Conservation (phyloP, 2,329 filamentous ascomycete genomes). For the Colletotrichum euphorbiae region DNA sequence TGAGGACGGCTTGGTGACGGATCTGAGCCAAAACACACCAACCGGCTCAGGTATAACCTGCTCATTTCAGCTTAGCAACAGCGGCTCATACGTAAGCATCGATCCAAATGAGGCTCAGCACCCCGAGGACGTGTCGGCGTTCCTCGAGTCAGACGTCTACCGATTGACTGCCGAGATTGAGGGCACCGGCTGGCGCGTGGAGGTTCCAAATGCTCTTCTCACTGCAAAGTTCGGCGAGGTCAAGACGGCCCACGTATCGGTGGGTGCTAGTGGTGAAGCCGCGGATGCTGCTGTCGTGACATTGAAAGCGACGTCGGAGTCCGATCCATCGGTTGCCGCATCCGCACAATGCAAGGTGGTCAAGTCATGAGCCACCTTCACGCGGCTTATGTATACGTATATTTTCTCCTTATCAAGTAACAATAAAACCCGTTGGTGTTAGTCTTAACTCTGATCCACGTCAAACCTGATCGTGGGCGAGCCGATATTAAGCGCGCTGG, state of each 20-base stretch:
- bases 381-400: neutral
- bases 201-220: constrained; percentile 55
- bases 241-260: constrained; percentile 55
- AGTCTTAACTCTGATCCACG: too few species aligned
- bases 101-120: constrained; percentile 41
- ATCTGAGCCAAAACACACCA: constrained; percentile 42
- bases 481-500: neutral
- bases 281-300: constrained; percentile 53
- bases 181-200: constrained; percentile 59
- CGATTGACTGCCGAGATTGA: constrained; percentile 57
- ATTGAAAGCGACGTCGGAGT: constrained; percentile 59
- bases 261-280: constrained; percentile 49
- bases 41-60: constrained; percentile 54
- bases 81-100: constrained; percentile 49
- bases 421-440: too few species aligned
- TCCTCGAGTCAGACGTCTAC: constrained; percentile 59
- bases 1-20: constrained; percentile 48
- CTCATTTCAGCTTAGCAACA: constrained; percentile 60
- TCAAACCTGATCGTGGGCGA: neutral
- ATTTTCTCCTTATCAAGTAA: neutral
- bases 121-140: constrained; percentile 51
- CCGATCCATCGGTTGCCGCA: constrained; percentile 48
- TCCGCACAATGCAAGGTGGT: constrained; percentile 49
- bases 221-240: constrained; percentile 55
- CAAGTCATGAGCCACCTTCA: constrained; percentile 39